phyloP scores from a whole-genome alignment of 73 alveolate genomes.

The Tetrahymena thermophila region DNA sequence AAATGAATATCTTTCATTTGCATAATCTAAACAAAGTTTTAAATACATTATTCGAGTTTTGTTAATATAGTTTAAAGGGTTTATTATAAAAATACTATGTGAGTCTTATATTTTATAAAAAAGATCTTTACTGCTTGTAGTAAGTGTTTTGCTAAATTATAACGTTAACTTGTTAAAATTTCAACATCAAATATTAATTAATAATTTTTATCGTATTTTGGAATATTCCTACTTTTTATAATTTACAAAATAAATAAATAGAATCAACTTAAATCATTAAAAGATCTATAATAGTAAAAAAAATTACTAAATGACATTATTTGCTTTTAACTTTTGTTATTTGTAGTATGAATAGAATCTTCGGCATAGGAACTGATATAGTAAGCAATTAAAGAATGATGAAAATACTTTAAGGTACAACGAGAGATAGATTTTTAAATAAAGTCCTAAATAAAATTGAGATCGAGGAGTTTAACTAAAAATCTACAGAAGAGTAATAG shows the following conservation, averaged over 20 bases:
- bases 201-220: background rate
- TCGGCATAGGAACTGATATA: conserved; percentile 41
- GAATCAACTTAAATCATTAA: background rate
- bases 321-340: background rate
- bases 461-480: background rate
- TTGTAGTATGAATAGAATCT: background rate
- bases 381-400: conserved; percentile 7
- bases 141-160: too few relatives aligned
- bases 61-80: background rate
- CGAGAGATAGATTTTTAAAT: background rate
- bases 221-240: background rate
- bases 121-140: too few relatives aligned
- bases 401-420: background rate
- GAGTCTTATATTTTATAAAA: background rate
- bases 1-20: too few relatives aligned
- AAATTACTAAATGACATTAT: background rate
- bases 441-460: background rate
- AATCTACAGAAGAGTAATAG: conserved; percentile 28
- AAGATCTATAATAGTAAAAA: background rate
- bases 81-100: background rate
- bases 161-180: background rate
- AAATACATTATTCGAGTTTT: background rate
- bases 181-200: background rate
- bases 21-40: background rate
- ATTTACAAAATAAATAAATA: too few relatives aligned